phyloP scores from a whole-genome alignment of 2,329 filamentous ascomycete species.

The Dactylellina haptotyla region DNA sequence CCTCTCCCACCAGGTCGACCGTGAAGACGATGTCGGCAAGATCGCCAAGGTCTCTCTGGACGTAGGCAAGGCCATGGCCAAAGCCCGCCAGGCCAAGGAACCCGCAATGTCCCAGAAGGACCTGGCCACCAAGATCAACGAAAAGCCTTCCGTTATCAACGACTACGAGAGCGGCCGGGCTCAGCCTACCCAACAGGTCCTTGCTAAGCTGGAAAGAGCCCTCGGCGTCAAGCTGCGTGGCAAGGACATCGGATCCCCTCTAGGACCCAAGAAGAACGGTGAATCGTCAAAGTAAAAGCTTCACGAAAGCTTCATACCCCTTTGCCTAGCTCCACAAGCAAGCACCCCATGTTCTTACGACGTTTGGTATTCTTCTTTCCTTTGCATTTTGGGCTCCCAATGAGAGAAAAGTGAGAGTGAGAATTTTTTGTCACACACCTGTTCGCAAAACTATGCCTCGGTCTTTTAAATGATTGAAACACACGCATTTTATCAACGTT shows the following conservation, averaged over 20 bases:
- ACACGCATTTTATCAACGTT: background rate
- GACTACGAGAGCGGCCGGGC: slow-evolving; percentile 85
- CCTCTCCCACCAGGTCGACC: slow-evolving; percentile 80
- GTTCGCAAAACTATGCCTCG: background rate
- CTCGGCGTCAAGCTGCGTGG: slow-evolving; percentile 90
- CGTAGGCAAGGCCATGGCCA: slow-evolving; percentile 84
- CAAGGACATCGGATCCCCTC: slow-evolving; percentile 82
- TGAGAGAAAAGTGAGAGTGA: too few relatives aligned
- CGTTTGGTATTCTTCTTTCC: too few relatives aligned
- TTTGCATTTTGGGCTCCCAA: too few relatives aligned
- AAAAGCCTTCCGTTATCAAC: slow-evolving; percentile 79
- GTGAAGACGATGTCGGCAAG: slow-evolving; percentile 96
- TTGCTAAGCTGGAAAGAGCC: slow-evolving; percentile 79
- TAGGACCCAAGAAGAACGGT: slow-evolving; percentile 73
- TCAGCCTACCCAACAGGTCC: slow-evolving; percentile 82
- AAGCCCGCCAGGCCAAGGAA: slow-evolving; percentile 80
- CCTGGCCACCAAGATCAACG: slow-evolving; percentile 88
- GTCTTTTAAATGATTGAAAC: background rate
- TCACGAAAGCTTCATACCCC: background rate
- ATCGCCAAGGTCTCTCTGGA: slow-evolving; percentile 86
- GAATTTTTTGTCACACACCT: background rate
- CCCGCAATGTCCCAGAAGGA: slow-evolving; percentile 96
- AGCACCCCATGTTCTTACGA: too few relatives aligned
- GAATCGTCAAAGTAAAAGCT: slow-evolving; percentile 35
- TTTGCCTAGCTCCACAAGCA: background rate